phyloP scores from a whole-genome alignment of 306 rosid genomes.

The Castanospermum australe region DNA sequence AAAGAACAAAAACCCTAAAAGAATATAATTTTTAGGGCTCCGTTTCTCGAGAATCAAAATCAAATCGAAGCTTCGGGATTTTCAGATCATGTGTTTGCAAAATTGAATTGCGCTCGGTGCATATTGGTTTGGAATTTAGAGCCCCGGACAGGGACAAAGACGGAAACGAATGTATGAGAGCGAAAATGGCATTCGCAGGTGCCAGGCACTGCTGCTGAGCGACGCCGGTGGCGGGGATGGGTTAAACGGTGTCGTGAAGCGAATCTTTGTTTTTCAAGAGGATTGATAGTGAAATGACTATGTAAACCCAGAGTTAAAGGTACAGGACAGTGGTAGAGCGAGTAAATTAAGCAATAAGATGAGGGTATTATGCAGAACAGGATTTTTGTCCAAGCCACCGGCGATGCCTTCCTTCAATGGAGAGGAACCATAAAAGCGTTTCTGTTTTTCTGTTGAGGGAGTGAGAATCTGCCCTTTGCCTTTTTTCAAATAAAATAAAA shows the following conservation, averaged over 20 bases:
- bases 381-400: not conserved
- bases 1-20: constrained; percentile 29
- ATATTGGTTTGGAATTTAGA: constrained; percentile 14
- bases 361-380: constrained; percentile 26
- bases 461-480: not conserved
- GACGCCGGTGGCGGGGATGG: constrained; percentile 13
- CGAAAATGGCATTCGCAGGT: not conserved
- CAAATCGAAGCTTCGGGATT: not conserved
- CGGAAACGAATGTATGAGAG: constrained; percentile 21
- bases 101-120: not conserved
- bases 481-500: not conserved
- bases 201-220: too few relatives aligned
- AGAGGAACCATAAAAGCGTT: constrained; percentile 12
- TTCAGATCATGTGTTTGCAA: constrained; percentile 2
- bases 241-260: constrained; percentile 39
- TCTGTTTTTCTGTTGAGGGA: not conserved
- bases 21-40: constrained; percentile 32
- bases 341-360: not conserved
- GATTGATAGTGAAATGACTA: constrained; percentile 14
- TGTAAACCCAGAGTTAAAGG: constrained; percentile 4
- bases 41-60: constrained; percentile 25
- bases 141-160: not conserved
- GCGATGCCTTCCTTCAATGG: constrained; percentile 38
- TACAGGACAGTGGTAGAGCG: not conserved
- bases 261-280: not conserved